Evolutionary conservation across 257 asterid species (phyloP), one percentile per base, ranked within the genome.

Genomic region (Euphrasia confusa): DNA sequence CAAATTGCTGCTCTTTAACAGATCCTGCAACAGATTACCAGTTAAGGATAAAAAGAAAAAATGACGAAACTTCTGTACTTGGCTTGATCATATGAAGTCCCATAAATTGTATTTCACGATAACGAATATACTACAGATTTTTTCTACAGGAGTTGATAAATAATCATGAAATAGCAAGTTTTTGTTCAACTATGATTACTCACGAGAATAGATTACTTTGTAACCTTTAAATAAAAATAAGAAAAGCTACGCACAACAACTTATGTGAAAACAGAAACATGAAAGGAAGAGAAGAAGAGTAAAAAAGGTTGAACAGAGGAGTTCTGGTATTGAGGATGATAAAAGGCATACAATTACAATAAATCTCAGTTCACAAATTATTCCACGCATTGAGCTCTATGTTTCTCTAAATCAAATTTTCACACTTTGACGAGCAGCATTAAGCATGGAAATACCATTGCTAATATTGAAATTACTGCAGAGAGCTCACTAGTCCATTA

Each of bases 1-100:
- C 89, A 89, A 70, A 75, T 81, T 85, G 69, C 86, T 71, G 72
- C 58, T 76, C 64, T 75, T 82, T 28, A 93, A 75, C 75, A 89
- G 75, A 71, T 74, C 85, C 97, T 93, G 84, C 79, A 83, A 67
- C 74, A 75, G 47, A 65, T 47, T 15, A 68, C 68, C 32, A 66
- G 66, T 59, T 28, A 64, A 59, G 42, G 48, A 53, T 58, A 58
- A 68, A 61, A 54, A 40, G 69, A 45, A 64, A 13, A 45, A 64
- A n/a, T 47, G 48, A 33, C 50, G 52, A 59, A 57, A 66, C 14
- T 24, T 21, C 24, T 21, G 11, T 47, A 53, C 12, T 27, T 27
- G 59, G 48, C 32, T 44, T 66, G 57, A 44, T 18, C 26, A 59
- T 30, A 40, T 37, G 58, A 39, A 48, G 50, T 24, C 44, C 15